Conservation (phyloP, 331 rosid genomes). For the Quercus tomentella region DNA sequence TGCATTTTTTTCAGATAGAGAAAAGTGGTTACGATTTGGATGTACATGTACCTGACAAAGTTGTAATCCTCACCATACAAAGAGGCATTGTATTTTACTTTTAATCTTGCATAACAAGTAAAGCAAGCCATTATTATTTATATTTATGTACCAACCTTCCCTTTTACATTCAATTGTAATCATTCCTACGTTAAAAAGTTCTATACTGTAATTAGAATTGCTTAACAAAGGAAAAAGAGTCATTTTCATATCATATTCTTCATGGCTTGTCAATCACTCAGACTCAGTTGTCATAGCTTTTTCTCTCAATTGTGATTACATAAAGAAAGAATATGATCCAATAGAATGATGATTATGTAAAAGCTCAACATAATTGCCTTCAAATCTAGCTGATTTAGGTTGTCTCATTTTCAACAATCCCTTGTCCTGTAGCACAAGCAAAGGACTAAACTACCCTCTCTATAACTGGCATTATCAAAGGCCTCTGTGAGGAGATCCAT, state of each 20-base stretch:
- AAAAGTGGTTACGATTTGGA: no score
- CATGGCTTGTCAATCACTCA: neutral
- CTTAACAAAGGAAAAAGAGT: neutral
- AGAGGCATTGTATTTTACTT: no score
- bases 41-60: no score
- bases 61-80: no score
- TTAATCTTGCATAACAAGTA: neutral
- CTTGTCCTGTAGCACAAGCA: neutral
- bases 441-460: conserved; percentile 4
- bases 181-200: neutral
- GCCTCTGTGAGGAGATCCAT: neutral
- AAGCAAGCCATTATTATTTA: neutral
- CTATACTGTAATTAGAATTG: neutral
- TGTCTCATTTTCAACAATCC: no score
- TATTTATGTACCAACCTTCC: neutral
- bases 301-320: neutral
- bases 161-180: neutral
- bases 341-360: neutral
- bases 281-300: no score
- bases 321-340: neutral
- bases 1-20: no score
- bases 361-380: neutral
- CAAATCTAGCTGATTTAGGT: neutral
- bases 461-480: conserved; percentile 8
- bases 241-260: neutral